Evolutionary conservation across 805 yeast species (phyloP).

Genomic region (Yarrowia bubula): DNA sequence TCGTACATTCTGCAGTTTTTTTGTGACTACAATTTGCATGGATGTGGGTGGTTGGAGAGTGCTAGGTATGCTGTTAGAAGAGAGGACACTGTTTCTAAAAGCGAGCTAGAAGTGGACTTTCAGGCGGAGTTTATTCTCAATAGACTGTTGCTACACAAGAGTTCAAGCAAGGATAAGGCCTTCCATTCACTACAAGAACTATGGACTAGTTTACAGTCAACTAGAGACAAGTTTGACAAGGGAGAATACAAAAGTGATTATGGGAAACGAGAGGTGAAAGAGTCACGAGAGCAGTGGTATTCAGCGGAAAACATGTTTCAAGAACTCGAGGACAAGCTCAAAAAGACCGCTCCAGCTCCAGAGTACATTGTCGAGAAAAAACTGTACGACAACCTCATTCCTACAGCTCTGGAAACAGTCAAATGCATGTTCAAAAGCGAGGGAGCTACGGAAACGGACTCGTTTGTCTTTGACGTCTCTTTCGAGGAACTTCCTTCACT

Average conservation of each 20-base stretch:
- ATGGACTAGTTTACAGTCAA: not conserved
- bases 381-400: not conserved
- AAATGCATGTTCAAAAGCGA: slow-evolving; percentile 19
- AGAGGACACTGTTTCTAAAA: not conserved
- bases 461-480: slow-evolving; percentile 2
- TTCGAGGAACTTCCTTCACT: slow-evolving; percentile 3
- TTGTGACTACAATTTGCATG: slow-evolving; percentile 77
- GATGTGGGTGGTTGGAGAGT: slow-evolving; percentile 73
- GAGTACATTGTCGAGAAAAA: not conserved
- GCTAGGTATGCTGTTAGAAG: slow-evolving; percentile 11
- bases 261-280: not conserved
- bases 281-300: not conserved
- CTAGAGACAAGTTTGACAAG: not conserved
- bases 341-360: not conserved
- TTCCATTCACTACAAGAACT: slow-evolving; percentile 14
- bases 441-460: not conserved
- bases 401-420: not conserved
- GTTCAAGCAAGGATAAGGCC: not conserved
- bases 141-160: slow-evolving; percentile 54
- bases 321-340: not conserved
- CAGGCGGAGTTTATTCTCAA: slow-evolving; percentile 48
- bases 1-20: slow-evolving; percentile 75
- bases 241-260: slow-evolving; percentile 12
- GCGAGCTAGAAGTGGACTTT: slow-evolving; percentile 20
- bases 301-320: not conserved